These are phyloP conservation scores for Cylindrotheca closterium DNA, from an alignment of 108 stramenopile genomes.

Conservation along the genomic window DNA sequence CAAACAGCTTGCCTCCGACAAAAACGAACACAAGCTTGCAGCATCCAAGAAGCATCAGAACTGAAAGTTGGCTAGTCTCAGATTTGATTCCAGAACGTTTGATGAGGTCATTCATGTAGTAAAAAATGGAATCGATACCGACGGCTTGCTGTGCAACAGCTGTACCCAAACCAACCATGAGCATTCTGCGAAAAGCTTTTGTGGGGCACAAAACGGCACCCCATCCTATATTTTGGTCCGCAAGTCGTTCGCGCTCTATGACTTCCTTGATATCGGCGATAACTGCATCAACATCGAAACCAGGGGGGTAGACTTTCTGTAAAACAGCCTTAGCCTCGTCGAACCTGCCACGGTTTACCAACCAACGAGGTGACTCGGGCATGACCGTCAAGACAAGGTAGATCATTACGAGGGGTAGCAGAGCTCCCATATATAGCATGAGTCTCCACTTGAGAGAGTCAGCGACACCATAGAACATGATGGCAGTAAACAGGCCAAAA, in stretches of 20 bases:
- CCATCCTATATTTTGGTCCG: conserved; percentile 80
- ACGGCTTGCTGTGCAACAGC: conserved; percentile 86
- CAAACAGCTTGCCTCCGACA: conserved; percentile 66
- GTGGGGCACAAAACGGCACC: conserved; percentile 71
- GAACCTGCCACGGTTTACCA: conserved; percentile 62
- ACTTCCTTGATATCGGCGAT: conserved; percentile 73
- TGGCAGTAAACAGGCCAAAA: conserved; percentile 67
- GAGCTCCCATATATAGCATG: conserved; percentile 66
- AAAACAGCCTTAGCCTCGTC: conserved; percentile 53
- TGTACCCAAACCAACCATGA: conserved; percentile 77
- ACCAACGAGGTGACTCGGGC: conserved; percentile 93
- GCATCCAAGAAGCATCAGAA: conserved; percentile 64
- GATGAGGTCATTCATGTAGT: conserved; percentile 78
- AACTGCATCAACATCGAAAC: conserved; percentile 46
- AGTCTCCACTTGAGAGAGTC: conserved; percentile 64
- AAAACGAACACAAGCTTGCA: conserved; percentile 63
- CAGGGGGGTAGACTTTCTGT: conserved; percentile 61
- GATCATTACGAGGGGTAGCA: conserved; percentile 71
- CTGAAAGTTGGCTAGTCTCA: conserved; percentile 37
- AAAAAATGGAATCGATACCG: conserved; percentile 87
- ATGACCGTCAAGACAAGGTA: conserved; percentile 60
- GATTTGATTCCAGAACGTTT: conserved; percentile 59
- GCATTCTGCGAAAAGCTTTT: conserved; percentile 77
- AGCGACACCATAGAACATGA: conserved; percentile 44
- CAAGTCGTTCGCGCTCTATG: conserved; percentile 62